Evolutionary conservation across 345 rosid genomes (phyloP).

Genomic region (Sonneratia alba): DNA sequence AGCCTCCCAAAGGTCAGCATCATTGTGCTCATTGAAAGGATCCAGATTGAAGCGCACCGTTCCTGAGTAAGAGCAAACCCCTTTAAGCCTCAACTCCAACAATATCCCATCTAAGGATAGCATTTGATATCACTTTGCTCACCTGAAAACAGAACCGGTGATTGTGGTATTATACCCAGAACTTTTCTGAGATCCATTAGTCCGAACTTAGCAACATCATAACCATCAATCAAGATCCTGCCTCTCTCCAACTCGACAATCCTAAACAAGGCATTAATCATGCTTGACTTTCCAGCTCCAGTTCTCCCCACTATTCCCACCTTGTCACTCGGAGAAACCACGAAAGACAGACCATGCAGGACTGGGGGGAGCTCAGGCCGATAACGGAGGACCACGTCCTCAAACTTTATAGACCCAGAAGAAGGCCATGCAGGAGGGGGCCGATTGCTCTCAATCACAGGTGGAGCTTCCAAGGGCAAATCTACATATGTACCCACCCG

Average conservation of each 20-base stretch:
- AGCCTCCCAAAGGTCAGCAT: slow-evolving; percentile 98
- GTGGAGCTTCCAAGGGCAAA: slow-evolving; percentile 83
- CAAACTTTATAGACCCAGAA: slow-evolving; percentile 83
- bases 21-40: slow-evolving; percentile 93
- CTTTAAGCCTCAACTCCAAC: neutral
- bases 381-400: slow-evolving; percentile 87
- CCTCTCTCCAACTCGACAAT: slow-evolving; percentile 93
- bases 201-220: slow-evolving; percentile 69
- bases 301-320: slow-evolving; percentile 99
- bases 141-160: slow-evolving; percentile 99
- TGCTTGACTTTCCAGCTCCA: slow-evolving; percentile 98
- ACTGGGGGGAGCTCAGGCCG: slow-evolving; percentile 95
- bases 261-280: slow-evolving; percentile 87
- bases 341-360: slow-evolving; percentile 72
- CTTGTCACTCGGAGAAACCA: slow-evolving; percentile 81
- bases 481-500: slow-evolving; percentile 83
- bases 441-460: slow-evolving; percentile 63
- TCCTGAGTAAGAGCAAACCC: slow-evolving; percentile 34
- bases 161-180: slow-evolving; percentile 93
- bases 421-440: slow-evolving; percentile 99
- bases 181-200: slow-evolving; percentile 86
- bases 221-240: slow-evolving; percentile 80
- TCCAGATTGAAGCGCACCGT: slow-evolving; percentile 94
- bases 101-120: neutral
- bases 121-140: neutral